phyloP scores from a whole-genome alignment of 305 asterid species.

The Andrographis paniculata region DNA sequence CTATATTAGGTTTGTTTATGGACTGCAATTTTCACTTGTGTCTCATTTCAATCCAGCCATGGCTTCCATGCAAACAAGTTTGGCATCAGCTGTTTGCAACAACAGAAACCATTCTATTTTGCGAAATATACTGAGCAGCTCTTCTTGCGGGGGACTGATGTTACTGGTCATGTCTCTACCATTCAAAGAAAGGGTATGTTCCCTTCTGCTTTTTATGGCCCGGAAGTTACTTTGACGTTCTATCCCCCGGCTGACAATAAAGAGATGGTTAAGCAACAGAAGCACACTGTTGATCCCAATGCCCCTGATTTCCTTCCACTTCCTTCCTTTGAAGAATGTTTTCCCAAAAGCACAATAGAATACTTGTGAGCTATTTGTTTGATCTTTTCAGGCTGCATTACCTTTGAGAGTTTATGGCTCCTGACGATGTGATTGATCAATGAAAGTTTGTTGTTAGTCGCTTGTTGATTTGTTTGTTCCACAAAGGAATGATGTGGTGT shows the following conservation, averaged over 20 bases:
- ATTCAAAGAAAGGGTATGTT: constrained; percentile 27
- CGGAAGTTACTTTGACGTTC: constrained; percentile 65
- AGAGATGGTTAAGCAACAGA: constrained; percentile 49
- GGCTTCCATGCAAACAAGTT: too few relatives aligned
- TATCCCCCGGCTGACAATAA: constrained; percentile 50
- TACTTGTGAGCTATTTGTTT: constrained; percentile 32
- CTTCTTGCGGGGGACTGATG: too few relatives aligned
- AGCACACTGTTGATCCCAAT: constrained; percentile 81
- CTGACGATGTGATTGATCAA: neutral
- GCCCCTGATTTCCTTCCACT: constrained; percentile 91
- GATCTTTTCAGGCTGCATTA: neutral
- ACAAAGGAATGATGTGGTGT: constrained; percentile 11
- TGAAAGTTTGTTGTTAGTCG: neutral
- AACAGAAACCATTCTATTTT: too few relatives aligned
- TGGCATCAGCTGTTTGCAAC: too few relatives aligned
- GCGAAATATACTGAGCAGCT: too few relatives aligned
- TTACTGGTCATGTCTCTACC: too few relatives aligned
- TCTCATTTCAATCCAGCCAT: too few relatives aligned
- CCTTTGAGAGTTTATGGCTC: too few relatives aligned
- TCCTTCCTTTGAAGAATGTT: constrained; percentile 89
- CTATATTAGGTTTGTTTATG: too few relatives aligned
- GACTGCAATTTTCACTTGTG: too few relatives aligned
- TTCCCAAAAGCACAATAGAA: constrained; percentile 86
- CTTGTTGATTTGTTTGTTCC: constrained; percentile 1
- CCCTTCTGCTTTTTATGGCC: constrained; percentile 21